phyloP scores from a whole-genome alignment of 129 eudicot species.

The Artemisia annua region DNA sequence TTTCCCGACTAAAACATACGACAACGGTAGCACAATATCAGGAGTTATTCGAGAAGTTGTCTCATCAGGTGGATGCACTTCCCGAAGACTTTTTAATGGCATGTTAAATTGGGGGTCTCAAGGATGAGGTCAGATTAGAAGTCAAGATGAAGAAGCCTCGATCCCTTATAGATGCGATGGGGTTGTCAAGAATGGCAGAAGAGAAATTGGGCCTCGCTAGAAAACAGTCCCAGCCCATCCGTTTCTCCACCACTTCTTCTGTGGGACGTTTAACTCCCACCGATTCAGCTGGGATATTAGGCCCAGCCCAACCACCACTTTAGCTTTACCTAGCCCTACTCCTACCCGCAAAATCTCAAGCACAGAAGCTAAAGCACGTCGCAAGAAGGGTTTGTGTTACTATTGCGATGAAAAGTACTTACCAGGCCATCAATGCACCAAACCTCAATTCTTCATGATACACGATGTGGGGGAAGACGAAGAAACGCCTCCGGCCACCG shows the following conservation, averaged over 20 bases:
- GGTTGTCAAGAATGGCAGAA: conserved; percentile 2
- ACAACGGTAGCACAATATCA: neutral
- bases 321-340: conserved; percentile 4
- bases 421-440: neutral
- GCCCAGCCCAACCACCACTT: conserved; percentile 16
- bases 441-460: neutral
- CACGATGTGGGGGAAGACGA: neutral
- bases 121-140: conserved; percentile 14
- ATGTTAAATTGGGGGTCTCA: conserved; percentile 5
- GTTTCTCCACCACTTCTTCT: neutral
- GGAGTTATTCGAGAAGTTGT: conserved; percentile 1
- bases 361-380: conserved; percentile 12
- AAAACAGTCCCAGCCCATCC: neutral
- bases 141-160: conserved; percentile 23
- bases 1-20: neutral
- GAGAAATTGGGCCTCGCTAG: conserved; percentile 15
- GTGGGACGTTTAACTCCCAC: neutral
- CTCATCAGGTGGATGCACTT: conserved; percentile 2
- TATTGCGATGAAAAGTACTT: neutral
- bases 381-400: conserved; percentile 7
- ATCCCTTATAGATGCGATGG: neutral
- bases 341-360: neutral
- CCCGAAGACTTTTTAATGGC: neutral
- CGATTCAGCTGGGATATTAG: conserved; percentile 13
- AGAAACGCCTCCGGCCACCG: neutral